Evolutionary conservation across 2,329 filamentous ascomycete species (phyloP), one percentile per base, ranked within the genome.

Genomic region (Alternaria tenuissima): DNA sequence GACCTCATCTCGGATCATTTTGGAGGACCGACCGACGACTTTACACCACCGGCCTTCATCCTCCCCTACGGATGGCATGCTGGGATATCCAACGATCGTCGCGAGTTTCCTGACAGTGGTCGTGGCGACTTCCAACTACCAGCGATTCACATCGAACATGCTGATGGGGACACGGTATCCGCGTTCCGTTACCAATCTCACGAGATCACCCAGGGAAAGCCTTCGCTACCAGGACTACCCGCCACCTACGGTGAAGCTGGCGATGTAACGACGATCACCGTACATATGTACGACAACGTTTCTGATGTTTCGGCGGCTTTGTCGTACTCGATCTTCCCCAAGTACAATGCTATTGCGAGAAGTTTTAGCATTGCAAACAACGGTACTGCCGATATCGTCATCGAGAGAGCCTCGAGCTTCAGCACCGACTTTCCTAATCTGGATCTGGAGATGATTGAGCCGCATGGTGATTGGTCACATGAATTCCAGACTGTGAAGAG

Each of bases 81-180:
- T 32, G 70, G 80, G 49, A 74, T 82, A 36, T 83, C 82, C 11
- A 86, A 85, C 42, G 71, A 83, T 16, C 83, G 86, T 16, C 84
- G 88, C 28, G 88, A 90, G 69, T 89, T 88, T 55, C 88, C 88
- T 2, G 88, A 90, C 60, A 78, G 87, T 5, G 88, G 88, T 1
- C 83, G 87, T 7, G 87, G 87, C 16, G 88, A 90, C 68, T 87
- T 88, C 64, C 83, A 88, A 4, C 77, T 84, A 3, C 88, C 88
- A 0, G 88, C 88, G 0, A 81, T 90, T 12, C 84, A 86, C 38
- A 87, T 90, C 65, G 81, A 82, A 54, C 87, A 90, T 66, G 78
- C 83, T 2, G 82, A 82, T 16, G 88, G 87, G 30, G 82, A 86
- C 60, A 88, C 86, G 0, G 82, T 90, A 14, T 85, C 84, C 7